Evolutionary conservation across 345 rosid species (phyloP).

Genomic region (Linum usitatissimum): DNA sequence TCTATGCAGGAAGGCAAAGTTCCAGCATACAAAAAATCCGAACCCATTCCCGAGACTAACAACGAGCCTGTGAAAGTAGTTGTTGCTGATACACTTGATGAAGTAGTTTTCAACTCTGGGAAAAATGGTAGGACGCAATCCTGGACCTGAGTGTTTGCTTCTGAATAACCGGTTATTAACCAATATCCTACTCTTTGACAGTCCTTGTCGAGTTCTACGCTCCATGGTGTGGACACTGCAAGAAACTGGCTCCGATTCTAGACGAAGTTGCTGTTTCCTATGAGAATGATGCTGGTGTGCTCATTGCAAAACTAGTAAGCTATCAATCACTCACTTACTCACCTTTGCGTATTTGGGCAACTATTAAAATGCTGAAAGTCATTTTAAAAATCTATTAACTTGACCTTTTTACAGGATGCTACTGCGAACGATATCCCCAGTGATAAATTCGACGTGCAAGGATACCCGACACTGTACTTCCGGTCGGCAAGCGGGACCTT

Average conservation of each 20-base stretch:
- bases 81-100: conserved; percentile 74
- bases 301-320: conserved; percentile 83
- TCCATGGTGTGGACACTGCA: conserved; percentile 99
- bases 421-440: conserved; percentile 68
- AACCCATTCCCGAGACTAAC: conserved; percentile 80
- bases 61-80: conserved; percentile 84
- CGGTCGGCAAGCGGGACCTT: conserved; percentile 57
- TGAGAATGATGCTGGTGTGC: conserved; percentile 44
- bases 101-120: conserved; percentile 64
- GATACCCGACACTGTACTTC: conserved; percentile 79
- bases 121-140: conserved; percentile 46
- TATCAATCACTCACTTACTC: neutral
- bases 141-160: neutral
- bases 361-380: too few species aligned
- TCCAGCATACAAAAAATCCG: conserved; percentile 51
- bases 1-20: conserved; percentile 76
- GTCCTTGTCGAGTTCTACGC: conserved; percentile 91
- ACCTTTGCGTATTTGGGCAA: neutral
- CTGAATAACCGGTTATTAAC: neutral
- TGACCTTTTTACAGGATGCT: conserved; percentile 43
- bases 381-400: too few species aligned
- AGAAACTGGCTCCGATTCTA: conserved; percentile 80
- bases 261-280: conserved; percentile 81
- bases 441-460: conserved; percentile 61
- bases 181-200: conserved; percentile 23